Evolutionary conservation across 371 early-diverging fungal genomes (phyloP).

Genomic region (Dinochytrium kinnereticum): DNA sequence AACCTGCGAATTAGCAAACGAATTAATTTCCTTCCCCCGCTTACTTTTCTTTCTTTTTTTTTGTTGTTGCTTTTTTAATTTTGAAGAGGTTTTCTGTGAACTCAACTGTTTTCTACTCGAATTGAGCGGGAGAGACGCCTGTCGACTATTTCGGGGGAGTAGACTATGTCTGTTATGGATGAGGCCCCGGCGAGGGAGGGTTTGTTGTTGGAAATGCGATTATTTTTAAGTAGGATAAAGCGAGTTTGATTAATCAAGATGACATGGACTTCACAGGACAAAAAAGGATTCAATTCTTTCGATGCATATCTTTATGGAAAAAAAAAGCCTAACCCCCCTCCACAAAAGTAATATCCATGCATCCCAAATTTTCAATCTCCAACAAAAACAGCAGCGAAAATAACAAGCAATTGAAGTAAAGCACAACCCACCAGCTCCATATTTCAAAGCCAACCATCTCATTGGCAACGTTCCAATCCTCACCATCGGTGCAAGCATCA

Average conservation of each 20-base stretch:
- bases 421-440: slow-evolving; percentile 77
- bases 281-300: too few relatives aligned
- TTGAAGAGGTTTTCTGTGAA: slow-evolving; percentile 2
- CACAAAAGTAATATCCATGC: too few relatives aligned
- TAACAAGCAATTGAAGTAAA: neutral
- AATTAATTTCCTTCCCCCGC: too few relatives aligned
- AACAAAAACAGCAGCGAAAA: too few relatives aligned
- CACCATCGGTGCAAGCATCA: slow-evolving; percentile 93
- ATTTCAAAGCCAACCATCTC: slow-evolving; percentile 79
- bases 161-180: slow-evolving; percentile 76
- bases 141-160: slow-evolving; percentile 91
- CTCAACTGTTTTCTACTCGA: slow-evolving; percentile 72
- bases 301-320: neutral
- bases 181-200: too few relatives aligned
- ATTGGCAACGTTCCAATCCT: slow-evolving; percentile 83
- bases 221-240: too few relatives aligned
- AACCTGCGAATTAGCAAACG: slow-evolving; percentile 30
- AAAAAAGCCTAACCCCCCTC: neutral
- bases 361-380: too few relatives aligned
- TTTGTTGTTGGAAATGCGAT: too few relatives aligned
- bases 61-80: too few relatives aligned
- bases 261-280: too few relatives aligned
- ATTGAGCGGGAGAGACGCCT: slow-evolving; percentile 81
- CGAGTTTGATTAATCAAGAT: too few relatives aligned
- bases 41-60: too few relatives aligned